phyloP scores from a whole-genome alignment of 495 filamentous ascomycete species.

The Lophium mytilinum region DNA sequence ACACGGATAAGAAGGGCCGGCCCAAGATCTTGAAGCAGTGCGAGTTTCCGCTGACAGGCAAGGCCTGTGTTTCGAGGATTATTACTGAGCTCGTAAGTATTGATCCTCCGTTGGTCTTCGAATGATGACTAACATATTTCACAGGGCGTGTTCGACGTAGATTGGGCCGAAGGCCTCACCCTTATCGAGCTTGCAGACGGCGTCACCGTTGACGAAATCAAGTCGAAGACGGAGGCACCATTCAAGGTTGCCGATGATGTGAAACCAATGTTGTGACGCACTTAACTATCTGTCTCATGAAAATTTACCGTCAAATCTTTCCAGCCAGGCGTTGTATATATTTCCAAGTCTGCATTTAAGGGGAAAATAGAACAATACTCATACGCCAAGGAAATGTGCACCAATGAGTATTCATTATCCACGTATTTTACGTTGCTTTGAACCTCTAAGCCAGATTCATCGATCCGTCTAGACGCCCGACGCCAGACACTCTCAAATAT shows the following conservation, averaged over 20 bases:
- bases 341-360: neutral
- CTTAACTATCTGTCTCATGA: neutral
- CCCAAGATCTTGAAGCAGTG: slow-evolving; percentile 53
- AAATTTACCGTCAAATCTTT: neutral
- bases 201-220: slow-evolving; percentile 46
- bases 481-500: too few relatives aligned
- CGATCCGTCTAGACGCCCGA: too few relatives aligned
- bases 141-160: slow-evolving; percentile 51
- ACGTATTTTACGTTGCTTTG: too few relatives aligned
- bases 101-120: neutral
- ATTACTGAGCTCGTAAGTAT: slow-evolving; percentile 49
- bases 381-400: too few relatives aligned
- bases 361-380: neutral
- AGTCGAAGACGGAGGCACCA: slow-evolving; percentile 46
- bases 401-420: too few relatives aligned
- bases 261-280: slow-evolving; percentile 38
- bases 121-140: slow-evolving; percentile 5
- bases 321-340: neutral
- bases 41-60: slow-evolving; percentile 48
- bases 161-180: slow-evolving; percentile 42
- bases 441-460: too few relatives aligned
- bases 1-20: slow-evolving; percentile 52
- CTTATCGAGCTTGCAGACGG: slow-evolving; percentile 50
- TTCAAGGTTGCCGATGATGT: slow-evolving; percentile 44
- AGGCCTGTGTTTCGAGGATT: slow-evolving; percentile 39